Evolutionary conservation across 345 rosid species (phyloP).

Genomic region (Trapa incisa): DNA sequence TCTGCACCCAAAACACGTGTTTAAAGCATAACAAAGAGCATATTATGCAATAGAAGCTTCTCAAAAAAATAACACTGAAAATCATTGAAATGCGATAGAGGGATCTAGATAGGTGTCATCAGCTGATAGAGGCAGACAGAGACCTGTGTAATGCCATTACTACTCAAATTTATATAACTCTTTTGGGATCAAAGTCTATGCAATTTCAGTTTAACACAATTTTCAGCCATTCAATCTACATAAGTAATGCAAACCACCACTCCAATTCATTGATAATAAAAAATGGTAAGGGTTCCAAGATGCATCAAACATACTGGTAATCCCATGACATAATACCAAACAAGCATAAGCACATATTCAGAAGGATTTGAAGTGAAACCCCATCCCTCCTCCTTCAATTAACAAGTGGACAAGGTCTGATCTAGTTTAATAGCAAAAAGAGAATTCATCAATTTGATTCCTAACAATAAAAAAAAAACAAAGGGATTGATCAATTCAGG

Average conservation of each 20-base stretch:
- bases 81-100: background rate
- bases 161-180: too few relatives aligned
- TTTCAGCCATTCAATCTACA: background rate
- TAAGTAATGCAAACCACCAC: background rate
- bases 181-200: too few relatives aligned
- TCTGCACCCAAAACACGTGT: constrained; percentile 22
- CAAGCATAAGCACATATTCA: background rate
- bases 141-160: background rate
- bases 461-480: background rate
- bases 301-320: background rate
- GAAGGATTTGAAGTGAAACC: background rate
- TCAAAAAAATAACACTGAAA: background rate
- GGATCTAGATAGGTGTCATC: background rate
- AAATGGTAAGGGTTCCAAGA: background rate
- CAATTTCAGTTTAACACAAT: too few relatives aligned
- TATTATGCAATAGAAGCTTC: background rate
- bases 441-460: background rate
- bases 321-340: background rate
- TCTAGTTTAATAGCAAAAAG: background rate
- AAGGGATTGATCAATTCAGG: background rate
- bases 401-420: background rate
- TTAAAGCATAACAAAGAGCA: background rate
- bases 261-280: background rate
- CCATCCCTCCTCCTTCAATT: background rate
- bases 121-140: background rate